Evolutionary conservation across 139 green algal genomes (phyloP).

Genomic region (Microglena sp.): DNA sequence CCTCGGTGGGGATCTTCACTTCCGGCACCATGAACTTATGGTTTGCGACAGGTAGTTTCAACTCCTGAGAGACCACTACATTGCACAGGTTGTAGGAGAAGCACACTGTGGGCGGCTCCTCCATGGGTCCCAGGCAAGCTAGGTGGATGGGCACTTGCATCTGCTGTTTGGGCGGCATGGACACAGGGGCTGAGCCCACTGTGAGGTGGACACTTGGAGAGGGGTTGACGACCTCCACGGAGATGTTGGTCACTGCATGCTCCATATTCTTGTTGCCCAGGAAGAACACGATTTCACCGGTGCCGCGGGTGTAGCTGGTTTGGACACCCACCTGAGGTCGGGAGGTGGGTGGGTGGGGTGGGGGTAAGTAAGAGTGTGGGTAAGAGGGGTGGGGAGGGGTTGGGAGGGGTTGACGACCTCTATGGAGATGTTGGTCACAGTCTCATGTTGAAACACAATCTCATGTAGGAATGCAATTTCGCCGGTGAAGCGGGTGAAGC

Average conservation of each 20-base stretch:
- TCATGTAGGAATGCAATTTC: too few relatives aligned
- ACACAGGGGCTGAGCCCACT: conserved; percentile 9
- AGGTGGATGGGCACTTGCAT: conserved; percentile 43
- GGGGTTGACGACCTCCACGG: too few relatives aligned
- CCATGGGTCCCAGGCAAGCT: conserved; percentile 30
- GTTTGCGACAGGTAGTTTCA: conserved; percentile 47
- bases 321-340: conserved; percentile 87
- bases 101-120: conserved; percentile 13
- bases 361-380: too few relatives aligned
- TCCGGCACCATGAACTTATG: conserved; percentile 61
- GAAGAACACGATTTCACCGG: conserved; percentile 65
- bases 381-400: too few relatives aligned
- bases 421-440: too few relatives aligned
- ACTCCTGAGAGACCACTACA: conserved; percentile 22
- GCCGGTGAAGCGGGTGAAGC: too few relatives aligned
- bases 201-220: too few relatives aligned
- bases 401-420: too few relatives aligned
- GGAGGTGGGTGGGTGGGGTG: too few relatives aligned
- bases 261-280: conserved; percentile 96
- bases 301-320: conserved; percentile 34
- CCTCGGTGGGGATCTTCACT: conserved; percentile 39
- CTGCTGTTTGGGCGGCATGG: conserved; percentile 40
- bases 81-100: conserved; percentile 23
- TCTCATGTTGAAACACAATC: too few relatives aligned
- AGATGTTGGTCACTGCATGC: too few relatives aligned